Conservation (phyloP, 1,139 yeast genomes). For the Suhomyces panamericanus region DNA sequence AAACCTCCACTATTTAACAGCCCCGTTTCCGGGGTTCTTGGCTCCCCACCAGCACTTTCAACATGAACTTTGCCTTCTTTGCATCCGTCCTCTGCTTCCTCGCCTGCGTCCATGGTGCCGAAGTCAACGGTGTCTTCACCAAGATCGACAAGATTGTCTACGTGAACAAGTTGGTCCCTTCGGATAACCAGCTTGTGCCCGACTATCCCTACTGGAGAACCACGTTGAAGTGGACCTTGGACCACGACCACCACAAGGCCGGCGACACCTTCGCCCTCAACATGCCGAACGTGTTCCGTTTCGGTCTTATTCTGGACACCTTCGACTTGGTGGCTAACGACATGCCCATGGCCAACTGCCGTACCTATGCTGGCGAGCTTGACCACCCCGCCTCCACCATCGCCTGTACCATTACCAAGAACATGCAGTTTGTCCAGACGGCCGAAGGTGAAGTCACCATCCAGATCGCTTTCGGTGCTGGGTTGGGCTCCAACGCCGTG, state of each 20-base stretch:
- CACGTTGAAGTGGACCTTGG: not conserved
- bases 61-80: too few relatives aligned
- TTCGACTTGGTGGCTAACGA: not conserved
- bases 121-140: too few relatives aligned
- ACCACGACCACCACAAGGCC: not conserved
- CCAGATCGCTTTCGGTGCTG: not conserved
- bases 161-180: too few relatives aligned
- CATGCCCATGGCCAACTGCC: not conserved
- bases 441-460: not conserved
- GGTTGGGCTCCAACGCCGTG: not conserved
- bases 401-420: not conserved
- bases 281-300: slow-evolving; percentile 1
- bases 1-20: too few relatives aligned
- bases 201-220: not conserved
- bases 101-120: too few relatives aligned
- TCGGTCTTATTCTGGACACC: not conserved
- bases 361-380: not conserved
- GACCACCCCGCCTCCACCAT: not conserved
- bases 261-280: slow-evolving; percentile 1
- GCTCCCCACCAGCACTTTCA: too few relatives aligned
- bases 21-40: too few relatives aligned
- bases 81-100: too few relatives aligned
- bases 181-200: not conserved
- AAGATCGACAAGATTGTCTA: too few relatives aligned
- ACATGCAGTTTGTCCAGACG: not conserved